Percentiles rank a stretch among this genome's conserved stretches.
Evolutionary conservation across 2,329 filamentous ascomycete species (phyloP).

Genomic region (Nemania serpens): DNA sequence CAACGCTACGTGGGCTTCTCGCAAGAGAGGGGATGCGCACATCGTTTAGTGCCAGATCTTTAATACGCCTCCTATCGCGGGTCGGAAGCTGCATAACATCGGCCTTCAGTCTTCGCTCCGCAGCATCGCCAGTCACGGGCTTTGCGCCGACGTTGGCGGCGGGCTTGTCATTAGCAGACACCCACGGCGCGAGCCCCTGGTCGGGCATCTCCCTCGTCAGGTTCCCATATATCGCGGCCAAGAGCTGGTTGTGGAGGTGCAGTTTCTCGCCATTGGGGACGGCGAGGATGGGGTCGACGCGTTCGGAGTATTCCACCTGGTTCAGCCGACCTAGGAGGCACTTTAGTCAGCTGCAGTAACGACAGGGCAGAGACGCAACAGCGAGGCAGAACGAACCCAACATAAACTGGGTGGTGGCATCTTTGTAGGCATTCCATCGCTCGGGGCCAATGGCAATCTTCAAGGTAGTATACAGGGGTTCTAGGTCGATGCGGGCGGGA

Average conservation of each 20-base stretch:
- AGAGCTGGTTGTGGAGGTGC: conserved; percentile 70
- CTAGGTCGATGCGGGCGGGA: conserved; percentile 69
- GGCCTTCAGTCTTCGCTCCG: conserved; percentile 67
- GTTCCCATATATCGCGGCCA: conserved; percentile 70
- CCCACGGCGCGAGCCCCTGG: conserved; percentile 70
- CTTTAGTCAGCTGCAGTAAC: conserved; percentile 37
- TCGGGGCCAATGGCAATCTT: conserved; percentile 64
- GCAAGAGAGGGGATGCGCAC: conserved; percentile 46
- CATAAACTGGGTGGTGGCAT: conserved; percentile 65
- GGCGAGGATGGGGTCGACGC: conserved; percentile 63
- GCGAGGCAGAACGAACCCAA: conserved; percentile 53
- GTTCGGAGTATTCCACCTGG: conserved; percentile 62
- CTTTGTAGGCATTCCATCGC: conserved; percentile 68
- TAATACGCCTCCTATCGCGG: conserved; percentile 68
- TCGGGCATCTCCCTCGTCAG: conserved; percentile 72
- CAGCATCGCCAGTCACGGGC: conserved; percentile 66
- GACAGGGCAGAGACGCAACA: not conserved
- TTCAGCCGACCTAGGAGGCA: conserved; percentile 60
- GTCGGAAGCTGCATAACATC: conserved; percentile 74
- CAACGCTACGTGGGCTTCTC: not conserved
- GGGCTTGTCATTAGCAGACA: conserved; percentile 73
- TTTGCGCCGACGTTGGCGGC: conserved; percentile 61
- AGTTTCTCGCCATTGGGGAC: conserved; percentile 62
- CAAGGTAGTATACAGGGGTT: conserved; percentile 66
- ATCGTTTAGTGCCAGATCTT: conserved; percentile 66